Evolutionary conservation across 108 stramenopile genomes (phyloP).

Genomic region (Fistulifera pelliculosa): DNA sequence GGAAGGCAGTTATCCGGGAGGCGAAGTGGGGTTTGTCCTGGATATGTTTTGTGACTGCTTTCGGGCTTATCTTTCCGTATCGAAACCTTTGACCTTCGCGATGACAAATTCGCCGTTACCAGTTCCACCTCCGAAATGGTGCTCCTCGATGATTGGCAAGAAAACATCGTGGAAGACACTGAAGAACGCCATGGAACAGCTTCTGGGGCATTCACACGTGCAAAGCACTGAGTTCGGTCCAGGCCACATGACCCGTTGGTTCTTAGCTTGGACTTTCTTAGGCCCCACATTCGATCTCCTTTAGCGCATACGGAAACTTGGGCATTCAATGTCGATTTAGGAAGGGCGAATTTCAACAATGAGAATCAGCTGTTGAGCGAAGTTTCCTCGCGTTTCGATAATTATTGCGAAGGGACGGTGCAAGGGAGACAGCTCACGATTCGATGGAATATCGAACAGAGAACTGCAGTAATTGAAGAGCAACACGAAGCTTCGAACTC

Average conservation of each 20-base stretch:
- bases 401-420: too few relatives aligned
- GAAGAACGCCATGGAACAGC: conserved; percentile 34
- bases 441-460: not conserved
- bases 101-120: conserved; percentile 12
- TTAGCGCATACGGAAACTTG: conserved; percentile 14
- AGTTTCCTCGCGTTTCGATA: too few relatives aligned
- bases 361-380: too few relatives aligned
- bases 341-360: too few relatives aligned
- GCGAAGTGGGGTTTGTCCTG: conserved; percentile 41
- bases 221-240: conserved; percentile 75
- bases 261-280: conserved; percentile 84
- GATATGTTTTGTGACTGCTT: conserved; percentile 34
- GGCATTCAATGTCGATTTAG: conserved; percentile 2
- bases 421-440: not conserved
- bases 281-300: conserved; percentile 16
- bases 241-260: conserved; percentile 83
- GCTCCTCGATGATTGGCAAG: conserved; percentile 77
- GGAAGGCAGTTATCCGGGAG: conserved; percentile 59
- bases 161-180: conserved; percentile 37
- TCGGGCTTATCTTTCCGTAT: conserved; percentile 19
- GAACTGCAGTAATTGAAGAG: not conserved
- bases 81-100: not conserved
- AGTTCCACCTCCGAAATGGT: conserved; percentile 40
- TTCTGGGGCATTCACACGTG: conserved; percentile 59
- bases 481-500: too few relatives aligned